Percentiles rank a stretch among this genome's conserved stretches.
phyloP scores from a whole-genome alignment of 768 basidiomycete genomes.

The Pulveroboletus sp. region DNA sequence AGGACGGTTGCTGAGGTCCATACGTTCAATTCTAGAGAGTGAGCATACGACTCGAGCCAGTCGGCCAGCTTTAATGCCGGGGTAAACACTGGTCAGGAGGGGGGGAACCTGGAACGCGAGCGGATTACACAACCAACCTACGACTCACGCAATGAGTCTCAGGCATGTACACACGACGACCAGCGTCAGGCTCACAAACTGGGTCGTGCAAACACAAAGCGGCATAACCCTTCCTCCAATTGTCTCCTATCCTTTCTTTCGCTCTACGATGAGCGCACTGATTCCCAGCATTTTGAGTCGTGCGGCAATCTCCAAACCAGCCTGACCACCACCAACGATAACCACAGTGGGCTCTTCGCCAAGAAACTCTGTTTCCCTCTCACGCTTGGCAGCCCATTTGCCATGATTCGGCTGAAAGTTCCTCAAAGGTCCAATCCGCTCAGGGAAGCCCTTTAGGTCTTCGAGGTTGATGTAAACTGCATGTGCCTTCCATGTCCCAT shows the following conservation, averaged over 20 bases:
- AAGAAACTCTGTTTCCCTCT: conserved; percentile 25
- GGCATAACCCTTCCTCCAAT: conserved; percentile 29
- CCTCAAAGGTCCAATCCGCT: conserved; percentile 42
- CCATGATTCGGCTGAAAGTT: conserved; percentile 35
- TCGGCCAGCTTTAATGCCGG: conserved; percentile 57
- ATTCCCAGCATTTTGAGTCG: conserved; percentile 38
- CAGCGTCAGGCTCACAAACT: conserved; percentile 24
- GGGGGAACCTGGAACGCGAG: conserved; percentile 62
- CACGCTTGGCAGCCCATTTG: conserved; percentile 30
- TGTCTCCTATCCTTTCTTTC: conserved; percentile 29
- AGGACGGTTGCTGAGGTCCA: conserved; percentile 49
- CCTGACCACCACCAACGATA: conserved; percentile 49
- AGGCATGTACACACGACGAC: background rate
- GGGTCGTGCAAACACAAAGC: conserved; percentile 32
- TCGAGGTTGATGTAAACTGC: conserved; percentile 50
- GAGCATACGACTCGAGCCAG: conserved; percentile 65
- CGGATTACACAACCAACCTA: no score
- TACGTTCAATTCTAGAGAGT: conserved; percentile 56
- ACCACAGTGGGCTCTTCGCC: conserved; percentile 50
- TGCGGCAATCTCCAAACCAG: conserved; percentile 56
- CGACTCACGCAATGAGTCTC: no score
- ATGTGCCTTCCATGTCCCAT: conserved; percentile 45
- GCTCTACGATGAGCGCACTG: conserved; percentile 22
- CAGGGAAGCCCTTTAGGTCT: conserved; percentile 43
- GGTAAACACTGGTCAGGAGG: conserved; percentile 55